These are phyloP conservation scores for Hordeum marinum DNA, from an alignment of 176 grass and related monocot genomes.

Conservation along the genomic window DNA sequence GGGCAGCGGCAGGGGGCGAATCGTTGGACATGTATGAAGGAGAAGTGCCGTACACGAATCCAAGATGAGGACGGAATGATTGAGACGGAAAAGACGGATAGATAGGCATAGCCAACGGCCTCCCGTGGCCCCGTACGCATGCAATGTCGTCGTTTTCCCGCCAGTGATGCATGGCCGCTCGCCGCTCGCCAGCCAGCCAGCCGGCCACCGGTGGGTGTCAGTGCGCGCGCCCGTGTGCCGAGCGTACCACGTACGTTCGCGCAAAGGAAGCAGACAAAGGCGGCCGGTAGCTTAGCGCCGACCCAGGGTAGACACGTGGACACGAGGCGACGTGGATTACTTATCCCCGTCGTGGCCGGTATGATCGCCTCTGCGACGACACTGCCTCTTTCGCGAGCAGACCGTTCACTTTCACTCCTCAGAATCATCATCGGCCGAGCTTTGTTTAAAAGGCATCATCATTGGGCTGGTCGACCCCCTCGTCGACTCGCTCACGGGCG, in stretches of 20 bases:
- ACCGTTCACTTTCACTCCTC: not conserved
- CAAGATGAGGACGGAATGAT: not conserved
- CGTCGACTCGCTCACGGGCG: not conserved
- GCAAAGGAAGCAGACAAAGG: not conserved
- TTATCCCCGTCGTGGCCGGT: not conserved
- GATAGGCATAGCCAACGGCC: not conserved
- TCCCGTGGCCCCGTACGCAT: not conserved
- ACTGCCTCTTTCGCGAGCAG: too few relatives aligned
- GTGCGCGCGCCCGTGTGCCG: not conserved
- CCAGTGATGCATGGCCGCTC: not conserved
- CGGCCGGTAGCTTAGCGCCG: too few relatives aligned
- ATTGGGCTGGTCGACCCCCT: not conserved
- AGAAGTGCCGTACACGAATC: constrained; percentile 18
- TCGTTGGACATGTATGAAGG: not conserved
- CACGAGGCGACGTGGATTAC: not conserved
- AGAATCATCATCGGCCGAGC: not conserved
- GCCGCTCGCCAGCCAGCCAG: not conserved
- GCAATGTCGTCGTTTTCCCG: not conserved
- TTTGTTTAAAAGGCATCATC: not conserved
- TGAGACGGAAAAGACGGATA: not conserved
- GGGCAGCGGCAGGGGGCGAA: not conserved
- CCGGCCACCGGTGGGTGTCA: not conserved
- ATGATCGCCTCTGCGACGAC: not conserved
- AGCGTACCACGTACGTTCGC: not conserved
- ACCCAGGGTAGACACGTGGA: not conserved